Base-by-base conservation (phyloP, 352 stramenopile species). In the Phytophthora citricola region DNA sequence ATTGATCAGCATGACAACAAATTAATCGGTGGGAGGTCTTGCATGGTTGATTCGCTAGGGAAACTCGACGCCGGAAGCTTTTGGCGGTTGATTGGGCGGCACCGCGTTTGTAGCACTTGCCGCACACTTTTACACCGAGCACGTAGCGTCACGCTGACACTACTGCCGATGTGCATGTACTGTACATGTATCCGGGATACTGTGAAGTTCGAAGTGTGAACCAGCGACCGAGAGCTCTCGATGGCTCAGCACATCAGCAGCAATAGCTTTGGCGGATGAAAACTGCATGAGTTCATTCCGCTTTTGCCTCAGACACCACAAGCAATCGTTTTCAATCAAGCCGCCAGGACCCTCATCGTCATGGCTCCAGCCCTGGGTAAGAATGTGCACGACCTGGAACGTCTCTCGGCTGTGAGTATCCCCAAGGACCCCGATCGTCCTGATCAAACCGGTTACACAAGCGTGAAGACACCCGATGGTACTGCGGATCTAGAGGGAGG, bases 351-450 rank as follows among this genome's bases (percentile, higher is more conserved):
- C 11, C n/a, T 27, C 27, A 8, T 50, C 20, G 22, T 11, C 24
- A 66, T 63, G 56, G 32, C 55, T 32, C 44, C 55, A 14, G 8
- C 44, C 31, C 22, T 54, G n/a, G 20, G 12, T 12, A 63, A 49
- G 45, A 50, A 56, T 1, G 34, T 63, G 6, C 38, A 63, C 32
- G 56, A 63, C 26, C 45, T 63, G 26, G 56, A 63, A 43, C 56
- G 56, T 20, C 47, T 63, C 3, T 63, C 45, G 11, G 56, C 56
- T 36, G 32, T 63, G 24, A 63, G 56, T 26, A 32, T 63, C 34
- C 36, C 27, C 10, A 63, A 63, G 34, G 56, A 63, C 14, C 39
- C 40, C 4, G 58, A 52, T 3, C 12, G 45, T 15, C 54, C 36
- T 32, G 41, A 62, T 27, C 44, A 57, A 40, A 41, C 17, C 14